Base-by-base conservation (phyloP, 106 monocot genomes). In the Cymbidium sinense region DNA sequence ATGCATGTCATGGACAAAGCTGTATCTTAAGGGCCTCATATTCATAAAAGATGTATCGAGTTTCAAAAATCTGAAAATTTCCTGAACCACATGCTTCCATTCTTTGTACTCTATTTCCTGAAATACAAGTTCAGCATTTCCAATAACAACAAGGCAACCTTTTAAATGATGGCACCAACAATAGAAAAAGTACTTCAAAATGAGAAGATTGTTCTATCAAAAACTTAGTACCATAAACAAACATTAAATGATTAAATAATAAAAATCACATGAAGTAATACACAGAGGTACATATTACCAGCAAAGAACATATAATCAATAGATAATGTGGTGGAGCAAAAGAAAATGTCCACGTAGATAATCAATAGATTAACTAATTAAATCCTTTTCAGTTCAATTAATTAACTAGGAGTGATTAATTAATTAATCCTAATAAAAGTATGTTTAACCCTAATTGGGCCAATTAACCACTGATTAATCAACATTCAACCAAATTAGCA, bases 11-110 rank as follows among this genome's bases (percentile, higher is more conserved):
- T 85, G 90, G 62, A 80, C 77, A 86, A 79, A 93, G 76, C 91
- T 93, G 77, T 96, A 96, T 76, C 96, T 89, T 71, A 96, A 86
- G 33, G 96, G 89, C 82, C 93, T 93, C 87, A 86, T 88, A 75
- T 91, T 96, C 88, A 93, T 96, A 71, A 91, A 91, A 64, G 89
- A 69, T 65, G 93, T 79, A 81, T 96, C 96, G 47, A 70, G 85
- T 84, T 88, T 93, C 41, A 93, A 74, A 84, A 93, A 96, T 73
- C 91, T 82, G 36, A 75, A 19, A 50, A 93, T 85, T 75, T 96
- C 93, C 70, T 91, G 91, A 65, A 93, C 88, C 69, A 89, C 86
- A 78, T 89, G 93, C 83, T 91, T 93, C 93, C 91, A 96, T 80
- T 96, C 93, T 77, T 90, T 93, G 43, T 78, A 82, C 47, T 96